phyloP scores from a whole-genome alignment of 1,284 basidiomycete species.

The Vanrija sp. region DNA sequence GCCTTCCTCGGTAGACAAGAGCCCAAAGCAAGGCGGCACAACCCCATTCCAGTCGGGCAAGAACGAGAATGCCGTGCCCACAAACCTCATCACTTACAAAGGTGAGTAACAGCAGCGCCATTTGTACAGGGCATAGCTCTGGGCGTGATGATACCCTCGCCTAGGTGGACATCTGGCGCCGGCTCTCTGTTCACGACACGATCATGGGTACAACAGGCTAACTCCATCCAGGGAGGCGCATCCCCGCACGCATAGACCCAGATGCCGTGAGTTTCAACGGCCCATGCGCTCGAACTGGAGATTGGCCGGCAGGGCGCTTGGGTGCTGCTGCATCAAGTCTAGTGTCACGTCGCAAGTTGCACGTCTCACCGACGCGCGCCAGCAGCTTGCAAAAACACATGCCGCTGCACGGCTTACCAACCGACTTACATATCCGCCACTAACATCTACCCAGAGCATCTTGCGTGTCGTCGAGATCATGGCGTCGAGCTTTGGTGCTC shows the following conservation, averaged over 20 bases:
- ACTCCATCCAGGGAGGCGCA: conserved; percentile 29
- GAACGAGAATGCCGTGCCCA: conserved; percentile 39
- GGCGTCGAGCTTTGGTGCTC: conserved; percentile 62
- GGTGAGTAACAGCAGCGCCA: conserved; percentile 18
- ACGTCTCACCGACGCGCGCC: background rate
- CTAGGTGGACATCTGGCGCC: background rate
- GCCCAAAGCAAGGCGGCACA: too few relatives aligned
- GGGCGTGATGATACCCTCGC: background rate
- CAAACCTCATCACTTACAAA: conserved; percentile 42
- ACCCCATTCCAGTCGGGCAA: conserved; percentile 20
- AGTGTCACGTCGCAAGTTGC: background rate
- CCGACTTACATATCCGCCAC: background rate
- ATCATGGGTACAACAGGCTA: background rate
- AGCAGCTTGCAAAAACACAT: background rate
- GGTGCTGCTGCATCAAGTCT: background rate
- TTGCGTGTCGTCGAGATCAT: conserved; percentile 45
- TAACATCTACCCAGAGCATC: conserved; percentile 26
- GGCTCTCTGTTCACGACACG: background rate
- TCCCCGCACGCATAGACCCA: conserved; percentile 45
- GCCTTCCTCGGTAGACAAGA: background rate
- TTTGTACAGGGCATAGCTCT: background rate
- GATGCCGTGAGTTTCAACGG: conserved; percentile 36
- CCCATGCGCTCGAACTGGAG: background rate
- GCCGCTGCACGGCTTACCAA: background rate
- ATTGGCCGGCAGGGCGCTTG: conserved; percentile 14